Conservation (phyloP, 805 yeast genomes). For the Maudiozyma pseudohumilis region DNA sequence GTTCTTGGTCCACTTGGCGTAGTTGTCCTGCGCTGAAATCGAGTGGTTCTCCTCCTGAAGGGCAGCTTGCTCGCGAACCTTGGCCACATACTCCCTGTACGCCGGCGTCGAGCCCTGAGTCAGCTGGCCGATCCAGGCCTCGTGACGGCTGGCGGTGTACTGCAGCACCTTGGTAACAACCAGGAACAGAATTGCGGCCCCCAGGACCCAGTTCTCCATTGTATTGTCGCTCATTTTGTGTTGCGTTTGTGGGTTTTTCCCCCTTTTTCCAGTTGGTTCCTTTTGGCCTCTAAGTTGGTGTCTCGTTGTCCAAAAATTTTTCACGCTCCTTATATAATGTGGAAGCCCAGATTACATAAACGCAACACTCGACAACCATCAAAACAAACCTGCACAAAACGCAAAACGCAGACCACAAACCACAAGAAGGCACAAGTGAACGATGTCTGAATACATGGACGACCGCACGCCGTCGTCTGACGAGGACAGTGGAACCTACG, state of each 20-base stretch:
- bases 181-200: conserved; percentile 14
- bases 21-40: conserved; percentile 84
- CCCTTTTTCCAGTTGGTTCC: no score
- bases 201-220: conserved; percentile 12
- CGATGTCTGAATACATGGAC: conserved; percentile 19
- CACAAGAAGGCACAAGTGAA: no score
- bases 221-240: neutral
- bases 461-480: conserved; percentile 19
- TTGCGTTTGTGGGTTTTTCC: no score
- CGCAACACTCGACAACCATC: no score
- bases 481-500: conserved; percentile 30
- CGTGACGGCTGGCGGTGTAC: conserved; percentile 17
- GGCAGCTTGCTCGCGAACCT: conserved; percentile 37
- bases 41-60: conserved; percentile 44
- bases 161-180: conserved; percentile 16
- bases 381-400: no score
- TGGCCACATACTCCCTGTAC: conserved; percentile 23
- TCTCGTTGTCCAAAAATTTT: no score
- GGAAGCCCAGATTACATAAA: no score
- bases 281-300: no score
- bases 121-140: conserved; percentile 11
- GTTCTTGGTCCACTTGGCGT: conserved; percentile 91
- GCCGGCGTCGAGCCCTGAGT: conserved; percentile 15
- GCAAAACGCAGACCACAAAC: no score
- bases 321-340: no score